Evolutionary conservation across 1,284 basidiomycete species (phyloP).

Genomic region (Leccinum angustisporum): DNA sequence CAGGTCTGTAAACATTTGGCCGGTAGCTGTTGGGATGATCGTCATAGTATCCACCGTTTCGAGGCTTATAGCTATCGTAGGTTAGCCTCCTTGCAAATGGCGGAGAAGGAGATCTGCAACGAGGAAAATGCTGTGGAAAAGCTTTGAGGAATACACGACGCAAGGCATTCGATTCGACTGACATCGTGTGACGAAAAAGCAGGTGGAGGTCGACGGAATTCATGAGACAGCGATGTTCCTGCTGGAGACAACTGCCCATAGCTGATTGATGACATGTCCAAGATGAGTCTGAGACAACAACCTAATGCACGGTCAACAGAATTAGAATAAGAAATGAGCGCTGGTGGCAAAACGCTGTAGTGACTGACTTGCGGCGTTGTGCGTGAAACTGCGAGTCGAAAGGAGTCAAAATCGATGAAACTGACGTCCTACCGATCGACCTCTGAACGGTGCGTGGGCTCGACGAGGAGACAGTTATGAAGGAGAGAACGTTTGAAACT

Average conservation of each 20-base stretch:
- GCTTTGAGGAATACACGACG: constrained; percentile 25
- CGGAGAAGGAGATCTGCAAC: constrained; percentile 49
- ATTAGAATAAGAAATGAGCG: constrained; percentile 10
- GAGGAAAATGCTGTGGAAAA: constrained; percentile 41
- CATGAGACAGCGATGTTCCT: constrained; percentile 25
- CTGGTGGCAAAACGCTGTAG: constrained; percentile 1
- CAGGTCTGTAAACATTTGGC: constrained; percentile 36
- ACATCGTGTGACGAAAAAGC: constrained; percentile 33
- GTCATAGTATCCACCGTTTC: constrained; percentile 42
- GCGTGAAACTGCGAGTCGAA: constrained; percentile 9
- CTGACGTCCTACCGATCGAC: constrained; percentile 9
- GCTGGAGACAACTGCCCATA: constrained; percentile 30
- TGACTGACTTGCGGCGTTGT: constrained; percentile 5
- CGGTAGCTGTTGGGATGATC: constrained; percentile 44
- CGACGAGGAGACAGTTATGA: constrained; percentile 19
- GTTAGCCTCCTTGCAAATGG: constrained; percentile 41
- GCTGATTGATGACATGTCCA: constrained; percentile 29
- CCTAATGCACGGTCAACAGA: constrained; percentile 9
- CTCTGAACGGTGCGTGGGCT: constrained; percentile 12
- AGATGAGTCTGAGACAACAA: constrained; percentile 4
- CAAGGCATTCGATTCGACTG: constrained; percentile 29
- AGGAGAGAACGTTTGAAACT: constrained; percentile 34
- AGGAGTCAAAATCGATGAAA: neutral
- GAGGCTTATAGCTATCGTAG: constrained; percentile 53
- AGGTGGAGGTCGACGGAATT: constrained; percentile 31